Evolutionary conservation across 2,329 filamentous ascomycete species (phyloP).

Genomic region (Ophiostoma triangulosporum): DNA sequence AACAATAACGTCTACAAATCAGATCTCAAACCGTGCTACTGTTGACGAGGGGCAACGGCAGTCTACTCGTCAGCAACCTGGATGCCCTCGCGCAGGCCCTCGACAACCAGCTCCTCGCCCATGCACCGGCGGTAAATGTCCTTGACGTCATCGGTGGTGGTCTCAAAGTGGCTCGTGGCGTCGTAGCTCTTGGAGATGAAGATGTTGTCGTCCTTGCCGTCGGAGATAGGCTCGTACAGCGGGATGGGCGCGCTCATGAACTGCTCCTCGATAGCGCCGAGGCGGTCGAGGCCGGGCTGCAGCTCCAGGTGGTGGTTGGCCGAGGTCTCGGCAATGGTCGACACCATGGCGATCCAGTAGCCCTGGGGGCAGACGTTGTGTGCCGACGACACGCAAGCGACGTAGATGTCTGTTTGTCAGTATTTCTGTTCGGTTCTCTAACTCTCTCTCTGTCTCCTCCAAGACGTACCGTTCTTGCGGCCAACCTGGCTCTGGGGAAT

Average conservation of each 20-base stretch:
- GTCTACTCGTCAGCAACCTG: slow-evolving; percentile 55
- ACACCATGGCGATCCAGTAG: slow-evolving; percentile 97
- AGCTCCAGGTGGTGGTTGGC: slow-evolving; percentile 95
- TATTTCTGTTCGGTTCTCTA: not conserved
- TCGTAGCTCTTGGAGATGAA: slow-evolving; percentile 99
- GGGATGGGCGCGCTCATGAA: slow-evolving; percentile 51
- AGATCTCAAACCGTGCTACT: not conserved
- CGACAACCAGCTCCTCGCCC: slow-evolving; percentile 76
- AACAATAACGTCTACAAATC: not conserved
- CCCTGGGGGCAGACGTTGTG: slow-evolving; percentile 99
- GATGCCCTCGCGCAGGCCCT: slow-evolving; percentile 70
- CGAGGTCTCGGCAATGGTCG: slow-evolving; percentile 82
- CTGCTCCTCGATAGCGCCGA: slow-evolving; percentile 90
- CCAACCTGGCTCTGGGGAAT: slow-evolving; percentile 96
- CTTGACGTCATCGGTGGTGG: slow-evolving; percentile 75
- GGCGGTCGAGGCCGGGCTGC: slow-evolving; percentile 77
- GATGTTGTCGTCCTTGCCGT: slow-evolving; percentile 75
- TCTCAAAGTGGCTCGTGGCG: slow-evolving; percentile 95
- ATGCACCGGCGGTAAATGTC: slow-evolving; percentile 79
- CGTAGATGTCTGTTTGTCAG: slow-evolving; percentile 64
- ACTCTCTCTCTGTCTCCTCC: too few relatives aligned
- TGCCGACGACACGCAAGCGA: slow-evolving; percentile 85
- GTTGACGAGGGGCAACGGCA: too few relatives aligned
- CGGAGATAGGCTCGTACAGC: slow-evolving; percentile 78
- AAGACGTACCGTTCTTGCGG: slow-evolving; percentile 74